Percentiles rank a stretch among this genome's conserved stretches.
These are phyloP conservation scores for Colletotrichum paranaense DNA, from an alignment of 2,329 filamentous ascomycete species.

Conservation along the genomic window DNA sequence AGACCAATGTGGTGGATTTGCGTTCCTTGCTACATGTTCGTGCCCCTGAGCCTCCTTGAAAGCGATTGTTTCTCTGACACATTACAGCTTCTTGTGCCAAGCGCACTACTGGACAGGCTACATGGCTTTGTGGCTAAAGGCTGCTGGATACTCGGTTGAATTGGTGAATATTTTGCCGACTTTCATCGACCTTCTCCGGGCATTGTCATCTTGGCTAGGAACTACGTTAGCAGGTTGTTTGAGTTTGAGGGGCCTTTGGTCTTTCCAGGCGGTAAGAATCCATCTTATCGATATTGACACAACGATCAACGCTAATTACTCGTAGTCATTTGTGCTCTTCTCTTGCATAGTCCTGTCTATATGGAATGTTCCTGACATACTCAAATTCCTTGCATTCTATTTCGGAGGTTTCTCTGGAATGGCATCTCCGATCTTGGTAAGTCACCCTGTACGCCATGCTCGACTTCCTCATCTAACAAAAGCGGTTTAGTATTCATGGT, in stretches of 20 bases:
- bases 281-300: background rate
- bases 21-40: conserved; percentile 37
- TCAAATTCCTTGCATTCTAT: conserved; percentile 47
- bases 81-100: conserved; percentile 37
- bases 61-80: background rate
- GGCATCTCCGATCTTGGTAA: conserved; percentile 42
- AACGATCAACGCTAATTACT: background rate
- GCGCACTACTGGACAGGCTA: conserved; percentile 39
- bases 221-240: conserved; percentile 42
- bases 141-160: conserved; percentile 31
- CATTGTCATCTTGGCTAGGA: conserved; percentile 43
- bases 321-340: conserved; percentile 40
- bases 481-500: conserved; percentile 42
- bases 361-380: conserved; percentile 43
- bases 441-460: background rate
- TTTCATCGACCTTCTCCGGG: conserved; percentile 41
- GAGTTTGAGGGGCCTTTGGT: conserved; percentile 43
- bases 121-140: conserved; percentile 37
- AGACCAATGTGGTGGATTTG: conserved; percentile 40
- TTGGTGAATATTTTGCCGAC: conserved; percentile 37
- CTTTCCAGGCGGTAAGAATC: conserved; percentile 38
- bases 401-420: conserved; percentile 45
- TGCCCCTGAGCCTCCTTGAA: rapidly evolving
- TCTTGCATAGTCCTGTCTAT: conserved; percentile 42
- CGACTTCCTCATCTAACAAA: background rate